Base-by-base conservation (phyloP, 495 filamentous ascomycete species). In the Friedmanniomyces simplex region DNA sequence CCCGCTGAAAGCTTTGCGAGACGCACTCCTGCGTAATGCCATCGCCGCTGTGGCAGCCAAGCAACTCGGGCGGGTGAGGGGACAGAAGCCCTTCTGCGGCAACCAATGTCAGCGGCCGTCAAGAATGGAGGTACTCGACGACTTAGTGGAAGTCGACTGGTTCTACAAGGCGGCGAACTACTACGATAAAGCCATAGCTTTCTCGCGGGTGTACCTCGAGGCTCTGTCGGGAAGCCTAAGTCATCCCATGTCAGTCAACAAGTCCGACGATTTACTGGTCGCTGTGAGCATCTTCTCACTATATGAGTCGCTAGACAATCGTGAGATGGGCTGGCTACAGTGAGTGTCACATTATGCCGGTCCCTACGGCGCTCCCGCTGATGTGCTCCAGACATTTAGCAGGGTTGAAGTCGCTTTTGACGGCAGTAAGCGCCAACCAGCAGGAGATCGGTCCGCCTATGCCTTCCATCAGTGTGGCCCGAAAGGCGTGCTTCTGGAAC, bases 41-140 rank as follows among this genome's bases (percentile, higher is more conserved):
- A 78, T 81, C 11, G 78, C 80, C 60, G 80, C 82, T 34, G 82
- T 81, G 57, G 75, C 81, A 7, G 82, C 81, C 20, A 85, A 84
- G 57, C 79, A 82, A 59, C 67, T 84, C 12, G 76, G 76, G 13
- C 75, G 78, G 41, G 78, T 82, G 5, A 72, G 75, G 60, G 75
- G 75, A 20, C 63, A 64, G 21, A 79, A 79, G 63, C 71, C 77
- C 0, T 66, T 74, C 22, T 66, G 76, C 55, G 74, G 78, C 26
- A 75, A 74, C 1, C 69, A 71, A 32, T 76, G 71, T 25, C 71
- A 72, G 13, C 72, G 69, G 22, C 79, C 77, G 65, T 75, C 80
- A 8, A 69, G 68, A 5, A 81, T 80, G 73, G 77, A 81, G 55
- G 46, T 72, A 14, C 79, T 72, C 69, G 73, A 75, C 11, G 76